These are phyloP conservation scores for Bryoerythrophyllum caledonicum DNA, from an alignment of 225 moss, liverwort and hornwort species.

Conservation along the genomic window DNA sequence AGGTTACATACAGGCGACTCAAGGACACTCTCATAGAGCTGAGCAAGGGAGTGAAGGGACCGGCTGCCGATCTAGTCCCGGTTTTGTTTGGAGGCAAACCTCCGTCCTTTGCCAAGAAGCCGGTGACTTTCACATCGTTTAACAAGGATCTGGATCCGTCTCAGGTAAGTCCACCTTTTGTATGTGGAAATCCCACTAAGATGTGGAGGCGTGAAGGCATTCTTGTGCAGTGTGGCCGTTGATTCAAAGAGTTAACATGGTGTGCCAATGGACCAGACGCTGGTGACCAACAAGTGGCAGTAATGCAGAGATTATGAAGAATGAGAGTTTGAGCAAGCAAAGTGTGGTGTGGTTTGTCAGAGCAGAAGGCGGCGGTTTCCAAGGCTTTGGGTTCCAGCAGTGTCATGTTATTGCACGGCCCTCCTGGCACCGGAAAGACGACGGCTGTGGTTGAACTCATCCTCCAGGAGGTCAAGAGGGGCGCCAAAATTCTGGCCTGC, in stretches of 20 bases:
- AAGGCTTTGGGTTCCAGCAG: conserved; percentile 85
- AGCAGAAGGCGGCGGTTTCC: conserved; percentile 85
- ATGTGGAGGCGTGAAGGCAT: conserved; percentile 18
- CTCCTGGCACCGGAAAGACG: conserved; percentile 98
- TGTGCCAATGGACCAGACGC: conserved; percentile 63
- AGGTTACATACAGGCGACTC: conserved; percentile 71
- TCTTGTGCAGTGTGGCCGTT: conserved; percentile 30
- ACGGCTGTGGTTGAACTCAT: conserved; percentile 90
- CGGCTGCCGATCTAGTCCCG: conserved; percentile 73
- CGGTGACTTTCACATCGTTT: conserved; percentile 64
- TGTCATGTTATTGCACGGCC: conserved; percentile 93
- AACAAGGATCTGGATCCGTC: conserved; percentile 85
- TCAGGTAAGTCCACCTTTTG: conserved; percentile 55
- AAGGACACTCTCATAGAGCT: conserved; percentile 87
- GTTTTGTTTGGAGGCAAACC: conserved; percentile 76
- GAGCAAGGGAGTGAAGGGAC: conserved; percentile 83
- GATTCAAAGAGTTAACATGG: conserved; percentile 33
- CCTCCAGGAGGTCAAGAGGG: conserved; percentile 94
- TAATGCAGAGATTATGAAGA: conserved; percentile 59
- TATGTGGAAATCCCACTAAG: not conserved
- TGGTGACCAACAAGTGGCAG: conserved; percentile 53
- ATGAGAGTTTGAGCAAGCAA: conserved; percentile 66
- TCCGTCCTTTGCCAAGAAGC: conserved; percentile 75
- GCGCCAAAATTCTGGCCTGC: conserved; percentile 91
- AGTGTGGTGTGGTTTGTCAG: conserved; percentile 75